These are phyloP conservation scores for Cubamyces sp. DNA, from an alignment of 768 basidiomycete genomes.

Conservation along the genomic window DNA sequence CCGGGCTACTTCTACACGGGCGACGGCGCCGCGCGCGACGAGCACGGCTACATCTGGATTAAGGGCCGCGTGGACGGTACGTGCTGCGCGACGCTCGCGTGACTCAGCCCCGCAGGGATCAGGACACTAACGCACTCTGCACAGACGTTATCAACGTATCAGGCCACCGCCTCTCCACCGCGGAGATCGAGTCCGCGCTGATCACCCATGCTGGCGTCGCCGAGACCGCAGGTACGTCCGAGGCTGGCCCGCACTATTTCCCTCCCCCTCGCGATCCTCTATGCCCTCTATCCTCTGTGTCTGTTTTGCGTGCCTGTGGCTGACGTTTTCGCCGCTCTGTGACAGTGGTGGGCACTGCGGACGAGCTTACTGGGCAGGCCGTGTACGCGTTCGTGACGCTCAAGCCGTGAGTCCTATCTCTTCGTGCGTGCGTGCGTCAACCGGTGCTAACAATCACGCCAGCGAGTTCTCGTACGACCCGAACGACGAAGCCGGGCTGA, in stretches of 20 bases:
- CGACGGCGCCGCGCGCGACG: slow-evolving; percentile 92
- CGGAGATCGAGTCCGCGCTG: slow-evolving; percentile 96
- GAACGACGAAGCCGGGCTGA: slow-evolving; percentile 66
- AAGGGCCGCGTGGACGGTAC: slow-evolving; percentile 93
- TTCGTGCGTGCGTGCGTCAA: not conserved
- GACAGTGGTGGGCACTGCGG: slow-evolving; percentile 77
- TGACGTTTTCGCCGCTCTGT: not conserved
- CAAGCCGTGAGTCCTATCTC: slow-evolving; percentile 72
- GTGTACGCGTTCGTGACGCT: slow-evolving; percentile 94
- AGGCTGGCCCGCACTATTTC: slow-evolving; percentile 3
- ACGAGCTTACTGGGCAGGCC: slow-evolving; percentile 91
- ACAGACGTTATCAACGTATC: slow-evolving; percentile 97
- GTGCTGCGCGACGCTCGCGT: slow-evolving; percentile 30
- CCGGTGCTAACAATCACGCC: not conserved
- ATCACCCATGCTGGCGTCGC: slow-evolving; percentile 95
- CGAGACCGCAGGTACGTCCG: slow-evolving; percentile 75
- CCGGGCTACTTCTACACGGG: slow-evolving; percentile 96
- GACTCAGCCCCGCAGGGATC: slow-evolving; percentile 1
- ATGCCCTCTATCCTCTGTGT: too few species aligned
- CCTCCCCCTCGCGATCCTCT: not conserved
- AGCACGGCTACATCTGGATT: slow-evolving; percentile 98
- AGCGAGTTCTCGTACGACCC: slow-evolving; percentile 83
- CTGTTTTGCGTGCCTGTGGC: not conserved
- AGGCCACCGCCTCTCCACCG: slow-evolving; percentile 94
- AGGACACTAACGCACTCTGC: not conserved